phyloP scores from a whole-genome alignment of 768 basidiomycete genomes.

The Boletus eberwhitei region DNA sequence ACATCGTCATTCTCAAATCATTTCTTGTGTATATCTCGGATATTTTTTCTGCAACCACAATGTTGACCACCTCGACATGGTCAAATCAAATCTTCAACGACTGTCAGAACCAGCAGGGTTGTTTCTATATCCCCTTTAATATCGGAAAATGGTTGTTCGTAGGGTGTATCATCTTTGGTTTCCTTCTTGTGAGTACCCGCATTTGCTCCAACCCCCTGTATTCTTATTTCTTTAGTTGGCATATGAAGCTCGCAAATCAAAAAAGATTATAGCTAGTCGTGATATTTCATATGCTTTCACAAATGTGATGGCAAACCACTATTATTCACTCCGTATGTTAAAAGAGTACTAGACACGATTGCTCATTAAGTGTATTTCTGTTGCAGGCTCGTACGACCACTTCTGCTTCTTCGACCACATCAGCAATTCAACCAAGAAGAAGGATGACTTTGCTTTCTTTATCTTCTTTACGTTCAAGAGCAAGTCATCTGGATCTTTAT shows the following conservation, averaged over 20 bases:
- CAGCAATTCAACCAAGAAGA: conserved; percentile 90
- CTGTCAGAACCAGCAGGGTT: conserved; percentile 61
- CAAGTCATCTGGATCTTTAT: conserved; percentile 34
- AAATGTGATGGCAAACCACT: conserved; percentile 94
- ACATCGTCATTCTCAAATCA: conserved; percentile 90
- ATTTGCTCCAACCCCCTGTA: neutral
- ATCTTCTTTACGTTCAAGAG: conserved; percentile 99
- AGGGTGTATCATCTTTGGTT: conserved; percentile 98
- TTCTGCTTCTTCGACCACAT: conserved; percentile 99
- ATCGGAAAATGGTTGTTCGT: conserved; percentile 97
- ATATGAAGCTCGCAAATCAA: conserved; percentile 89
- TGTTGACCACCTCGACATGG: conserved; percentile 91
- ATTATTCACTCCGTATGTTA: conserved; percentile 86
- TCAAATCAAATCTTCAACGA: conserved; percentile 85
- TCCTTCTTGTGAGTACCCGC: conserved; percentile 67
- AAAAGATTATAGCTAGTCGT: conserved; percentile 90
- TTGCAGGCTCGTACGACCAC: conserved; percentile 86
- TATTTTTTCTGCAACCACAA: conserved; percentile 95
- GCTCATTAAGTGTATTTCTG: neutral
- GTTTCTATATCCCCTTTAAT: conserved; percentile 82
- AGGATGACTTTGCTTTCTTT: conserved; percentile 98
- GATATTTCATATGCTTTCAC: conserved; percentile 99
- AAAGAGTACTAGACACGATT: neutral
- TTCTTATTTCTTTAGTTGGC: conserved; percentile 53
- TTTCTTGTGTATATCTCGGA: conserved; percentile 96